A percentile compares a stretch with the other conserved stretches of the same genome.
Conservation (phyloP, 2,329 filamentous ascomycete genomes). For the Geosmithia flava region DNA sequence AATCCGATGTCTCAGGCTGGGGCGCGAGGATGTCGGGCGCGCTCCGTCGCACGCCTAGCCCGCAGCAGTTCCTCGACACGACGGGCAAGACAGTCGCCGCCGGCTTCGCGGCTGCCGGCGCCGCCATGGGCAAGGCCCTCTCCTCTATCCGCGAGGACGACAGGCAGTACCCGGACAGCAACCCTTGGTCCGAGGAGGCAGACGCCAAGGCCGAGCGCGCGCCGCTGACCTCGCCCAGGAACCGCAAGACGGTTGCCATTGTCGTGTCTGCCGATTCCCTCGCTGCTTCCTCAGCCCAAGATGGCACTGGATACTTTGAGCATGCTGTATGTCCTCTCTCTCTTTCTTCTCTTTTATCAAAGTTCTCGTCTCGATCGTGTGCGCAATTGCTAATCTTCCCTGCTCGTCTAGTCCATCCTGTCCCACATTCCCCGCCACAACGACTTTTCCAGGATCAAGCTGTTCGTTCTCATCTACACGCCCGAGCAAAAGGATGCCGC, state of each 20-base stretch:
- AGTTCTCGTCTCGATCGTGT: background rate
- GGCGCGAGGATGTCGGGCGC: conserved; percentile 70
- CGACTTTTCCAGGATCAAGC: conserved; percentile 59
- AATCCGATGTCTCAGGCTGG: conserved; percentile 38
- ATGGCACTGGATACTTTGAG: conserved; percentile 52
- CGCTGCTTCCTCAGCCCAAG: conserved; percentile 17
- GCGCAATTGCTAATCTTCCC: conserved; percentile 2
- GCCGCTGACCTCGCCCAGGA: conserved; percentile 17
- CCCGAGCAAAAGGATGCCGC: conserved; percentile 61
- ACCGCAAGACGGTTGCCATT: conserved; percentile 70
- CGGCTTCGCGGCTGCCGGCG: conserved; percentile 71
- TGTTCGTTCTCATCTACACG: conserved; percentile 85
- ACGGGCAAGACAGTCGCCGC: conserved; percentile 73
- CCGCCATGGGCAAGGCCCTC: conserved; percentile 70
- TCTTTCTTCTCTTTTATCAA: background rate
- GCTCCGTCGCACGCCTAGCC: conserved; percentile 70
- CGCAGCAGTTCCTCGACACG: conserved; percentile 76
- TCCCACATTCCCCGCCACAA: conserved; percentile 74
- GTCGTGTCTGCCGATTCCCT: conserved; percentile 71
- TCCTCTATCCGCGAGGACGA: conserved; percentile 78
- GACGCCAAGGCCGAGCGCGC: conserved; percentile 47
- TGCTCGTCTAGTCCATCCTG: conserved; percentile 60
- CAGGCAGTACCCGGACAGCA: conserved; percentile 72
- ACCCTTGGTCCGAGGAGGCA: conserved; percentile 85
- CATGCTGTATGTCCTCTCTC: conserved; percentile 56